Evolutionary conservation across 495 filamentous ascomycete species (phyloP).

Genomic region (Neurospora sp.): DNA sequence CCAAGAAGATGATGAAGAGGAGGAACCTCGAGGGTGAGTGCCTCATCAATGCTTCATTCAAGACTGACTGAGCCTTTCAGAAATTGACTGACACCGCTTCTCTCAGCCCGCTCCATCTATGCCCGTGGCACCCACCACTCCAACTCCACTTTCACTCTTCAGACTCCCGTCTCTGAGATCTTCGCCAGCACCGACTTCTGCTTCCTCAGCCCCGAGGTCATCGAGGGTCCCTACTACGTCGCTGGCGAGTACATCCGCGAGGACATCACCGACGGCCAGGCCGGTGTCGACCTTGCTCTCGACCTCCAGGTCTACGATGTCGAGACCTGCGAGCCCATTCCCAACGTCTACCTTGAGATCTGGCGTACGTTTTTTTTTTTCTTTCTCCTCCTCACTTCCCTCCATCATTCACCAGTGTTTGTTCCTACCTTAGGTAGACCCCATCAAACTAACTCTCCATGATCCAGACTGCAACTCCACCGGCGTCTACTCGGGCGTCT

Average conservation of each 20-base stretch:
- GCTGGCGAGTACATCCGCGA: slow-evolving; percentile 40
- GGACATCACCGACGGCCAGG: slow-evolving; percentile 44
- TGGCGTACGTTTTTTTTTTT: slow-evolving; percentile 41
- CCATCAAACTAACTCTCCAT: background rate
- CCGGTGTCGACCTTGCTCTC: slow-evolving; percentile 45
- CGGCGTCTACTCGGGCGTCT: background rate
- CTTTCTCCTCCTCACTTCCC: slow-evolving; percentile 13
- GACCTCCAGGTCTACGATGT: slow-evolving; percentile 53
- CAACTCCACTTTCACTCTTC: slow-evolving; percentile 2
- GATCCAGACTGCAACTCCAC: slow-evolving; percentile 20
- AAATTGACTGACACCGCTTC: slow-evolving; percentile 2
- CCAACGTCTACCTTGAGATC: slow-evolving; percentile 47
- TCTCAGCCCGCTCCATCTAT: background rate
- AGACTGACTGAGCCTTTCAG: background rate
- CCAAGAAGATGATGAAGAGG: slow-evolving; percentile 13
- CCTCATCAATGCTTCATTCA: slow-evolving; percentile 2
- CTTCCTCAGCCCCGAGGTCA: slow-evolving; percentile 43
- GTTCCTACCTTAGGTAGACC: background rate
- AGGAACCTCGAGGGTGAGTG: slow-evolving; percentile 6
- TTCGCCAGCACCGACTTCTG: slow-evolving; percentile 45
- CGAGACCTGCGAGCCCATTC: slow-evolving; percentile 47
- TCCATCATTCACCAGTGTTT: background rate
- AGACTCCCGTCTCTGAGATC: slow-evolving; percentile 14
- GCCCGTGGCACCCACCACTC: background rate
- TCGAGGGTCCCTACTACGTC: slow-evolving; percentile 44